phyloP scores from a whole-genome alignment of 176 grass and related monocot genomes.

The Hordeum marinum region DNA sequence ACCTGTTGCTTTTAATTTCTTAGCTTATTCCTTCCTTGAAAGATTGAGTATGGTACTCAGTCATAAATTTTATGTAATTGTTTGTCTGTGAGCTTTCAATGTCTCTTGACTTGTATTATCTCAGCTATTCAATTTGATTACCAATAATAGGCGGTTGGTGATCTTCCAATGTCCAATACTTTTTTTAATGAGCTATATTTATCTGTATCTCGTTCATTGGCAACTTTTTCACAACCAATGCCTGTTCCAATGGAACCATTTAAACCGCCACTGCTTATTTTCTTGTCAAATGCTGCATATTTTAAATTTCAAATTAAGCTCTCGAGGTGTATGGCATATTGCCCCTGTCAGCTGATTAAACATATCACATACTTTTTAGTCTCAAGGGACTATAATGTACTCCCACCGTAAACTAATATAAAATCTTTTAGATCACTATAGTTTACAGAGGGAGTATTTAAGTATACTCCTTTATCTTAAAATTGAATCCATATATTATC shows the following conservation, averaged over 20 bases:
- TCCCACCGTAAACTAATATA: too few species aligned
- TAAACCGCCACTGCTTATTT: background rate
- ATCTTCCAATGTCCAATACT: too few species aligned
- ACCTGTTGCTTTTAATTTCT: constrained; percentile 1
- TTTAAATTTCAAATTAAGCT: background rate
- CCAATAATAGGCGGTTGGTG: background rate
- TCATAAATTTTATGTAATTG: constrained; percentile 5
- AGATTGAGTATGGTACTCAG: background rate
- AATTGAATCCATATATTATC: background rate
- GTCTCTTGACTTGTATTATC: background rate
- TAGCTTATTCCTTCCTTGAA: background rate
- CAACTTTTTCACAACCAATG: background rate
- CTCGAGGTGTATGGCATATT: background rate
- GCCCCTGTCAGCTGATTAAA: background rate
- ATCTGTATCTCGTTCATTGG: background rate
- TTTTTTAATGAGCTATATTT: background rate
- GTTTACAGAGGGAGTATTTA: background rate
- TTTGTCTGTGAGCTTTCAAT: background rate
- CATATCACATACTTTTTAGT: background rate
- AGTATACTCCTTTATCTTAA: background rate
- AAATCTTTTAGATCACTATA: too few species aligned
- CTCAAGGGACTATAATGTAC: background rate
- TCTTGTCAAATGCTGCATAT: background rate
- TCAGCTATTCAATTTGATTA: background rate
- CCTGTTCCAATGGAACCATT: background rate